Base-by-base conservation (phyloP, 176 grass and related monocot species). In the Aegilops longissima region DNA sequence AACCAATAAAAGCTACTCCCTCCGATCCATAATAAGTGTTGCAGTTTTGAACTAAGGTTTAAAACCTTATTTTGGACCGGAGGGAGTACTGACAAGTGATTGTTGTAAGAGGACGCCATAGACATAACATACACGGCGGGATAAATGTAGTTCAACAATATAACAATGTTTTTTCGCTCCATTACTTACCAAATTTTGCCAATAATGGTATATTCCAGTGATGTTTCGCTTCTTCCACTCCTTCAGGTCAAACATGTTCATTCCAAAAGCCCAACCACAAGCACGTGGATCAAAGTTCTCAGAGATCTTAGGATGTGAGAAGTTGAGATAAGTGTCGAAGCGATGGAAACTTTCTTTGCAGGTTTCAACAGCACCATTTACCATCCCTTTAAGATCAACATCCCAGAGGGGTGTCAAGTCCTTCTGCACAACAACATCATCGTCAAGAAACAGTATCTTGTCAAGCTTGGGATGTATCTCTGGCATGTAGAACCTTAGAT, bases 251-350 rank as follows among this genome's bases (percentile, higher is more conserved):
- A 99, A 94, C 74, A 99, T 92, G 79, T 99, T 99, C 97, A 99
- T 99, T 17, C 94, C 97, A 87, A 99, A 99, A 21, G 97, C 97
- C 97, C 94, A 99, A 17, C 97, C 97, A 88, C 97, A 99, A 88
- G 97, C 90, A 71, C 70, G 86, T 85, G 97, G 92, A 85, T 99
- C 92, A 34, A 98, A 99, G 70, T 91, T 99, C 33, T 99, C 78
- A 64, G 89, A 93, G 20, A 99, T 96, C 78, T 94, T 91, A 31
- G 97, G 92, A 18, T 96, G 88, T 30, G 94, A 98, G 76, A 96
- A 96, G 72, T 98, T 96, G 34, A 96, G 90, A 68, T 98, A 98
- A 36, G 96, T 98, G 82, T 98, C 93, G 39, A 96, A 98, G 66
- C 96, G 88, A 86, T 98, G 96, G 80, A 98, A 98, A 54, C 96